phyloP scores from a whole-genome alignment of 768 basidiomycete species.

The Agrocybe pediades region DNA sequence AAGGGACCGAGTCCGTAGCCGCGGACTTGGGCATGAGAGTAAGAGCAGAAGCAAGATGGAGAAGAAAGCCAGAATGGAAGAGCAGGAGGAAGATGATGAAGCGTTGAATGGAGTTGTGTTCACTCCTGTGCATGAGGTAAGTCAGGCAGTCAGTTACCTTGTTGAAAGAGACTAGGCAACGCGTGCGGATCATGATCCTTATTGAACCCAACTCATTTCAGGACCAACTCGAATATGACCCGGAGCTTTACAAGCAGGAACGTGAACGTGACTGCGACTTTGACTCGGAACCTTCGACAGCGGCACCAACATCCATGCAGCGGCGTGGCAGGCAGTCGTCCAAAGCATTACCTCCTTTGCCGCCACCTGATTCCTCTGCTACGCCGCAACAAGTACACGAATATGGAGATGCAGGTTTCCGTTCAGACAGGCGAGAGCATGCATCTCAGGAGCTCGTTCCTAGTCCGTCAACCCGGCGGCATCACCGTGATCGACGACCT shows the following conservation, averaged over 20 bases:
- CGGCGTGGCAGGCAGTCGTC: background rate
- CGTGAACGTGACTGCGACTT: slow-evolving; percentile 1
- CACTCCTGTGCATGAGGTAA: slow-evolving; percentile 2
- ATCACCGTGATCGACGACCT: slow-evolving; percentile 2
- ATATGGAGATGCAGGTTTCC: background rate
- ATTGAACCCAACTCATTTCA: background rate
- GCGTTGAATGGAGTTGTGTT: background rate
- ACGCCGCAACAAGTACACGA: background rate
- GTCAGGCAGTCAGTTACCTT: too few species aligned
- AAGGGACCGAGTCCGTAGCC: background rate
- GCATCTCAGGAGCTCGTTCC: background rate
- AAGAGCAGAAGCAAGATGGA: background rate
- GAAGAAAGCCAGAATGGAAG: too few species aligned
- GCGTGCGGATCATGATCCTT: background rate
- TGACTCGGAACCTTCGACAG: background rate
- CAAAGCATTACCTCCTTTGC: background rate
- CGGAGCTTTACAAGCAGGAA: slow-evolving; percentile 1
- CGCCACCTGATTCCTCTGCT: background rate
- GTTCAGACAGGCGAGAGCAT: background rate
- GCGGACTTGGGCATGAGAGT: background rate
- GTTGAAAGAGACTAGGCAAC: background rate
- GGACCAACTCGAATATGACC: slow-evolving; percentile 4
- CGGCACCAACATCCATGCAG: background rate
- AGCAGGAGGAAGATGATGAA: too few species aligned
- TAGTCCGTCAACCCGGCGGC: background rate